Base-by-base conservation (phyloP, 768 basidiomycete genomes). In the Clavulina sp. region DNA sequence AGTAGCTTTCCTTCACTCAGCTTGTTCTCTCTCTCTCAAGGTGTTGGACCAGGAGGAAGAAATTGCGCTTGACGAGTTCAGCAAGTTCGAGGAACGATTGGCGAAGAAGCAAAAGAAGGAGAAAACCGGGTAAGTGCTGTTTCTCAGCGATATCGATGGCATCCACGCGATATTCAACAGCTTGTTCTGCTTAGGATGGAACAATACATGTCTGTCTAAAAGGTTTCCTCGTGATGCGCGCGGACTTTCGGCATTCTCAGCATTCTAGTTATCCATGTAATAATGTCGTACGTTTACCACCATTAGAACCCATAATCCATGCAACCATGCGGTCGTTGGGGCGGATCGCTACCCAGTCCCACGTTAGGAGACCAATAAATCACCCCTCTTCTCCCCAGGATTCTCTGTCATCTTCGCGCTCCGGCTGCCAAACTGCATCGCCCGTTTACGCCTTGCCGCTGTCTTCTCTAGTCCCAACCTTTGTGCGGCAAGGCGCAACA, bases 371-470 rank as follows among this genome's bases (percentile, higher is more conserved):
- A n/a, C n/a, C n/a, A n/a, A n/a, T n/a, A n/a, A n/a, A n/a, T 52
- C 38, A 21, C 52, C 52, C 24, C 50, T 52, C 24, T 52, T 24
- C 19, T 54, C 52, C 21, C 44, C 48, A 6, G 29, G 74, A 2
- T 76, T 79, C 18, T 60, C 63, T 53, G 80, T 78, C 85, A 89
- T 87, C 53, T 84, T 69, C 18, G 86, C 86, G 29, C 85, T 84
- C 64, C 80, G 78, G 59, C 76, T 84, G 18, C 93, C 93, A 67
- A 99, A 99, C 60, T 97, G 95, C 84, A 96, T 95, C 13, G 95
- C 95, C 53, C 84, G 65, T 67, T 99, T 99, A 63, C 83, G 89
- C 56, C 86, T 69, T 49, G 58, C 53, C 55, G 83, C 82, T 4
- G 87, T 85, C 56, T 79, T 76, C 2, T 73, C 64, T 40, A 96